These are phyloP conservation scores for Salix udensis DNA, from an alignment of 345 rosid genomes.

Conservation along the genomic window DNA sequence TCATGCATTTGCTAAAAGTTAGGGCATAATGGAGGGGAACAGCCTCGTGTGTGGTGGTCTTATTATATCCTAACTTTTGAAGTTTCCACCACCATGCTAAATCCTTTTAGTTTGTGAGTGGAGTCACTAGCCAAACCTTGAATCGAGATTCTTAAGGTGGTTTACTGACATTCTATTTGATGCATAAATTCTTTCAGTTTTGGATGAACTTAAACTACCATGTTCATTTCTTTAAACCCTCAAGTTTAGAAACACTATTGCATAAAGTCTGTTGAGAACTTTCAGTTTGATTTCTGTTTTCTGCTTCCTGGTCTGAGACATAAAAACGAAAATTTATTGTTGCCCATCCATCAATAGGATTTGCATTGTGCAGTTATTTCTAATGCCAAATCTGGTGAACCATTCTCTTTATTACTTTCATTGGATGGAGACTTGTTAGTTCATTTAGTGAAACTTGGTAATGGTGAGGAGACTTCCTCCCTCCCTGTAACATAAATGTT, in stretches of 20 bases:
- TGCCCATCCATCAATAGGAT: background rate
- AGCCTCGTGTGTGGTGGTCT: too few relatives aligned
- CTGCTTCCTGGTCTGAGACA: too few relatives aligned
- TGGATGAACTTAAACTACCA: background rate
- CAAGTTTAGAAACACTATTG: background rate
- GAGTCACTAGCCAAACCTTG: too few relatives aligned
- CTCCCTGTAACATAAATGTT: too few relatives aligned
- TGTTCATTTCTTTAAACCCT: background rate
- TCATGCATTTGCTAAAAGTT: too few relatives aligned
- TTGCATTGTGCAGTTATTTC: background rate
- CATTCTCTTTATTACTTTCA: background rate
- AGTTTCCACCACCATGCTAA: too few relatives aligned
- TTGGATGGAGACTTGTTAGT: background rate
- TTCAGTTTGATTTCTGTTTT: background rate
- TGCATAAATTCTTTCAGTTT: background rate
- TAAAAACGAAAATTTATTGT: background rate
- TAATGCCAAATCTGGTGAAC: background rate
- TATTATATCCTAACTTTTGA: too few relatives aligned
- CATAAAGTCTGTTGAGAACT: background rate
- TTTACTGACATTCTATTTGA: background rate
- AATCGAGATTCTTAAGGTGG: too few relatives aligned
- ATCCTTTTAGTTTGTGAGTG: too few relatives aligned
- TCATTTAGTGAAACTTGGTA: background rate
- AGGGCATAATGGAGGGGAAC: too few relatives aligned
- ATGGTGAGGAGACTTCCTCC: too few relatives aligned